Conservation (phyloP, 176 grass and related monocot species). For the Miscanthus lutarioriparius region DNA sequence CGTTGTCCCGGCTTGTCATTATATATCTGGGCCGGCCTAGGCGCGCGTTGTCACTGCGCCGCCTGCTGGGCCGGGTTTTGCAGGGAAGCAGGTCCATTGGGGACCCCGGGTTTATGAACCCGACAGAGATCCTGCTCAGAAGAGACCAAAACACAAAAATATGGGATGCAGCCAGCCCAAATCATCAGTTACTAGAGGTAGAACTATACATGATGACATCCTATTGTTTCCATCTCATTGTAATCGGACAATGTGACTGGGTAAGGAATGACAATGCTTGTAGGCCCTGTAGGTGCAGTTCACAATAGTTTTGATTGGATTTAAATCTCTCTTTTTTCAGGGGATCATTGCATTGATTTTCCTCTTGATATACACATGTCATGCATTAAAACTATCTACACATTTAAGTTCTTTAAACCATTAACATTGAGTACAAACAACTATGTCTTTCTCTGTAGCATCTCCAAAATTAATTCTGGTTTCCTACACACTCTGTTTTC, state of each 20-base stretch:
- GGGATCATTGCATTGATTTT: not conserved
- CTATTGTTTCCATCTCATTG: not conserved
- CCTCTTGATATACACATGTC: not conserved
- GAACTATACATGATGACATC: not conserved
- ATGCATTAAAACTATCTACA: not conserved
- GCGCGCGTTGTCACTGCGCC: too few relatives aligned
- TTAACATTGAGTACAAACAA: not conserved
- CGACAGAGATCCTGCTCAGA: not conserved
- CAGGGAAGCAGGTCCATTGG: too few relatives aligned
- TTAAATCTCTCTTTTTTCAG: not conserved
- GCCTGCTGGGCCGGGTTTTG: too few relatives aligned
- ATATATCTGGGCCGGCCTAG: too few relatives aligned
- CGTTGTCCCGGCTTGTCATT: too few relatives aligned
- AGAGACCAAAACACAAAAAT: not conserved
- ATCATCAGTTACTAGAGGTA: not conserved
- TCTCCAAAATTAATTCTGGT: constrained; percentile 61
- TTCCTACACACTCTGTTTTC: constrained; percentile 33
- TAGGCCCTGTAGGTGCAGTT: not conserved
- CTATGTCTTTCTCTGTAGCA: constrained; percentile 59
- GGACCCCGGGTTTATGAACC: too few relatives aligned
- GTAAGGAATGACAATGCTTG: not conserved
- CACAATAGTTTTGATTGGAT: not conserved
- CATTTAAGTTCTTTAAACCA: not conserved
- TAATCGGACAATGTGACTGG: not conserved
- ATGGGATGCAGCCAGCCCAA: not conserved